Evolutionary conservation across 2,329 filamentous ascomycete genomes (phyloP), one percentile per base, ranked within the genome.

Genomic region (Rasamsonia emersonii): DNA sequence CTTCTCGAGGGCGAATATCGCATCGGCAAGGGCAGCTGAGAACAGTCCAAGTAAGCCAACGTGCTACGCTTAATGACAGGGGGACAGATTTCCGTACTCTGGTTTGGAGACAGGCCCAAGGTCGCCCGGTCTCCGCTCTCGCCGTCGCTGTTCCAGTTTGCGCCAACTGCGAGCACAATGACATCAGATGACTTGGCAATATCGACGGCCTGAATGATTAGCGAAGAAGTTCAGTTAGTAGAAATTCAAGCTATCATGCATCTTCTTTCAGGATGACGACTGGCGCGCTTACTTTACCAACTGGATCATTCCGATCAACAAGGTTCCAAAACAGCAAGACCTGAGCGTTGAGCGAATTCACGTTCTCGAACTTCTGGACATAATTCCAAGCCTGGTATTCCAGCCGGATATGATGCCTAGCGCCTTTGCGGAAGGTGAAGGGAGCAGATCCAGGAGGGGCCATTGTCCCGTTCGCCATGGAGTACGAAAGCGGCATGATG

Each of bases 321-420:
- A 67, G 51, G 41, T 66, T 67, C 64, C 64, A 66, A 42, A 65
- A 66, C 0, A 67, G 42, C 6, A 62, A 37, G 2, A 66, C 45
- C 37, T 65, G 57, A 1, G 62, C 57, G 32, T 66, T 66, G 1
- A 66, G 41, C 0, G 59, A 61, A 23, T 54, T 53, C 1, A 55
- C 45, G 30, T 64, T 65, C 26, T 54, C 61, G 16, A 39, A 16
- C 16, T 38, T 38, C n/a, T 57, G 39, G 51, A 52, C 1, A 58
- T 40, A 42, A 28, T 64, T 63, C 45, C 54, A 66, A 8, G 62
- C 58, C 30, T 62, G 59, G 33, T 59, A 66, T 38, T 64, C 60
- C 27, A 67, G 51, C 5, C 59, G 54, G 15, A 66, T 50, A 13
- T 49, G 44, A 39, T 65, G 58, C 0, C 18, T 45, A 6, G 40